Percentiles rank a stretch among this genome's conserved stretches.
phyloP scores from a whole-genome alignment of 352 stramenopile species.

The Phytopythium litorale region DNA sequence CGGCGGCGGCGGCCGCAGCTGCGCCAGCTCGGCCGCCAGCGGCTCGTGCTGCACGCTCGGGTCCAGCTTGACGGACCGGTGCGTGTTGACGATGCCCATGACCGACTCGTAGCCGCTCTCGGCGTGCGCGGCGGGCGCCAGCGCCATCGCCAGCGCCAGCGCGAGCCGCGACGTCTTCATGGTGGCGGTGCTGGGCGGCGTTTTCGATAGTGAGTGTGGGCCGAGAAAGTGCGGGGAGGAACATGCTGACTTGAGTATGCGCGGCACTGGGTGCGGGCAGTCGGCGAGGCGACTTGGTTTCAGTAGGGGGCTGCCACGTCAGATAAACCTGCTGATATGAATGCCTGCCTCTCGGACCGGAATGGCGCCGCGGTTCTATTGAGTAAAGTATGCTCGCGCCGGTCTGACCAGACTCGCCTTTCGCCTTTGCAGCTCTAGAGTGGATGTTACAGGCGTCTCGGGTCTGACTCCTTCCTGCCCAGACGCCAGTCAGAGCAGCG shows the following conservation, averaged over 20 bases:
- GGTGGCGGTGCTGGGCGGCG: not conserved
- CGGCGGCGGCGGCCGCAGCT: constrained; percentile 52
- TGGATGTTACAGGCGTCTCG: too few species aligned
- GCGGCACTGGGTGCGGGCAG: too few species aligned
- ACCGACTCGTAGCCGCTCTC: constrained; percentile 26
- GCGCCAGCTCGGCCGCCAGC: constrained; percentile 20
- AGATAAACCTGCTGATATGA: too few species aligned
- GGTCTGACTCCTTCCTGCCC: too few species aligned
- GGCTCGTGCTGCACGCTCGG: constrained; percentile 77
- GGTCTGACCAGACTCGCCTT: too few species aligned
- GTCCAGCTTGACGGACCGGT: constrained; percentile 53
- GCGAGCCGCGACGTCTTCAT: constrained; percentile 6
- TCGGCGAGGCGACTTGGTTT: constrained; percentile 9
- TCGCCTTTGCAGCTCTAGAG: too few species aligned
- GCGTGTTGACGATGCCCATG: constrained; percentile 55
- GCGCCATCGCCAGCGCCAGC: constrained; percentile 9
- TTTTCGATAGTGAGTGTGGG: not conserved
- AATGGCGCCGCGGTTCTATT: too few species aligned
- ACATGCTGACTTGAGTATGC: constrained; percentile 15
- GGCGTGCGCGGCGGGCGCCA: constrained; percentile 6
- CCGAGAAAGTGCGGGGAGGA: not conserved
- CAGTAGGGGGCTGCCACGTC: not conserved
- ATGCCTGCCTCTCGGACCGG: too few species aligned
- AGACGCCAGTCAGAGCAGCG: too few species aligned
- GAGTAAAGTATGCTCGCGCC: too few species aligned